These are phyloP conservation scores for Aspergillus nanangensis DNA, from an alignment of 495 filamentous ascomycete genomes.

Conservation along the genomic window DNA sequence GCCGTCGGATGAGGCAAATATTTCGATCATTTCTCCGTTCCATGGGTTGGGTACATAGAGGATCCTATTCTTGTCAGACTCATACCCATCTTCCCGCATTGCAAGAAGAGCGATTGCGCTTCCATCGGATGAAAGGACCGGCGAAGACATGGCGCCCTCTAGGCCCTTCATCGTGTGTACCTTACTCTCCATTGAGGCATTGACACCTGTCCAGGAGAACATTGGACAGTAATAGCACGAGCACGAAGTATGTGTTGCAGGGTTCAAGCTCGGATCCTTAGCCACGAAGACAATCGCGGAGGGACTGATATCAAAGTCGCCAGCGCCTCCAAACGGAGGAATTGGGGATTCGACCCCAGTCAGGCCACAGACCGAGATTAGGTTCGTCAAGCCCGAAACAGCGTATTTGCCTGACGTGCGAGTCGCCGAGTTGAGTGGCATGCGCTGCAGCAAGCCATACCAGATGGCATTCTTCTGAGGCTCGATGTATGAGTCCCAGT, in stretches of 20 bases:
- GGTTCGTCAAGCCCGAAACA: constrained; percentile 45
- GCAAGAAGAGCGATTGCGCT: constrained; percentile 72
- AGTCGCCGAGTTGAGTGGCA: constrained; percentile 32
- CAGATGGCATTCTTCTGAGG: constrained; percentile 70
- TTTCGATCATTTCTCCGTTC: constrained; percentile 54
- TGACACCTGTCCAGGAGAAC: constrained; percentile 50
- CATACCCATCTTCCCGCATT: constrained; percentile 79
- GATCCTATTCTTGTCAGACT: constrained; percentile 81
- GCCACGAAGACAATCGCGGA: constrained; percentile 72
- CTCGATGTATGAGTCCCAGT: constrained; percentile 57
- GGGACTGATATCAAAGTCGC: constrained; percentile 54
- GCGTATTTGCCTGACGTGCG: constrained; percentile 38
- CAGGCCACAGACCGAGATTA: constrained; percentile 40
- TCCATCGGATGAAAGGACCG: constrained; percentile 72
- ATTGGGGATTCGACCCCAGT: constrained; percentile 49
- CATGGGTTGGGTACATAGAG: constrained; percentile 60
- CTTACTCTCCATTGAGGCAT: constrained; percentile 33
- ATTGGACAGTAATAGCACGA: constrained; percentile 60
- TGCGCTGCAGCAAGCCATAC: constrained; percentile 59
- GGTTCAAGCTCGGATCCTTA: constrained; percentile 74
- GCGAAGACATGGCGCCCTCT: constrained; percentile 70
- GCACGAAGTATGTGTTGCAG: constrained; percentile 77
- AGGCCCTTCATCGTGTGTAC: constrained; percentile 34
- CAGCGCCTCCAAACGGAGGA: constrained; percentile 55
- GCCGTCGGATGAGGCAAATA: constrained; percentile 58